These are phyloP conservation scores for Cladosporium oxysporum DNA, from an alignment of 2,329 filamentous ascomycete genomes.

Conservation along the genomic window DNA sequence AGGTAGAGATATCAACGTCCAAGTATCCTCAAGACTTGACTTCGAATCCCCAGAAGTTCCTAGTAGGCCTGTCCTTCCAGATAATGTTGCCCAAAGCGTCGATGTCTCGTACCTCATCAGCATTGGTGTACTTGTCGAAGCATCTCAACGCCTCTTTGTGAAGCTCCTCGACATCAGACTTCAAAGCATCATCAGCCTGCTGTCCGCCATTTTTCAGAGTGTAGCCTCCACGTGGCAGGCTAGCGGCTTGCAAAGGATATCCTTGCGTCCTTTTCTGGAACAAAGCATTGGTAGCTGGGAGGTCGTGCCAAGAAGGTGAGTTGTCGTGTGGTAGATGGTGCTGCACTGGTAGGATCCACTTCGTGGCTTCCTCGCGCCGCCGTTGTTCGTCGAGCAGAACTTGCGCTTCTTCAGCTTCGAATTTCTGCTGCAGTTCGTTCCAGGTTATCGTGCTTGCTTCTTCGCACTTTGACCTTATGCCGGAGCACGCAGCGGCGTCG, in stretches of 20 bases:
- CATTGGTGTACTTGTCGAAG: constrained; percentile 32
- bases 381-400: constrained; percentile 18
- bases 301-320: constrained; percentile 34
- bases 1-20: background rate
- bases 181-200: constrained; percentile 25
- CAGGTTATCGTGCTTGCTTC: constrained; percentile 12
- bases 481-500: background rate
- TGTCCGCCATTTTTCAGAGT: constrained; percentile 27
- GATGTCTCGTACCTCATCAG: constrained; percentile 34
- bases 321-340: constrained; percentile 33
- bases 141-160: constrained; percentile 30
- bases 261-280: constrained; percentile 30
- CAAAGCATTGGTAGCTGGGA: constrained; percentile 36
- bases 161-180: constrained; percentile 28
- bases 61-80: constrained; percentile 35
- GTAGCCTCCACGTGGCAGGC: constrained; percentile 32
- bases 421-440: constrained; percentile 15
- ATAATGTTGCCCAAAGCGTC: constrained; percentile 37
- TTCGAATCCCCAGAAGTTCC: constrained; percentile 36
- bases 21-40: background rate
- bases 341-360: constrained; percentile 27
- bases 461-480: background rate
- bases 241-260: constrained; percentile 31
- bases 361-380: constrained; percentile 17
- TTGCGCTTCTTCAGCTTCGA: constrained; percentile 17